A percentile compares a stretch with the other conserved stretches of the same genome.
Conservation (phyloP, 129 eudicot species). For the Artemisia argyi region DNA sequence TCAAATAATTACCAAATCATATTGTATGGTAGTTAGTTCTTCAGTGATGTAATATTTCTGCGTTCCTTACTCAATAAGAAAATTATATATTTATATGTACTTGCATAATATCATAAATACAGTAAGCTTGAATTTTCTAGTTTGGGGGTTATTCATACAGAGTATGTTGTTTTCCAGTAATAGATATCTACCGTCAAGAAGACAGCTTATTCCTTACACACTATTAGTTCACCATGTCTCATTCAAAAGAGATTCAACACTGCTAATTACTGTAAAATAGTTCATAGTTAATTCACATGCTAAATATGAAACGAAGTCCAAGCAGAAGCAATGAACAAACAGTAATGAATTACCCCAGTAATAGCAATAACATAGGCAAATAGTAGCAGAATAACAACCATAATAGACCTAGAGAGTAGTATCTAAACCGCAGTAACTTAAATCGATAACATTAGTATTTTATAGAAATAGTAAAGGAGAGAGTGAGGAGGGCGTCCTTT, state of each 20-base stretch:
- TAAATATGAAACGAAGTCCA: too few species aligned
- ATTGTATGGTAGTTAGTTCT: neutral
- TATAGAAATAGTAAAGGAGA: too few species aligned
- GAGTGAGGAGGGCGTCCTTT: too few species aligned
- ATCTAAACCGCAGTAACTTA: too few species aligned
- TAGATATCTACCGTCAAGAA: neutral
- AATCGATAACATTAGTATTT: too few species aligned
- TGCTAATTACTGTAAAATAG: neutral
- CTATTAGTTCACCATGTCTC: neutral
- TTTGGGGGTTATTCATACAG: neutral
- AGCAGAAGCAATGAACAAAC: too few species aligned
- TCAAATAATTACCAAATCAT: neutral
- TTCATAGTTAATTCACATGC: neutral
- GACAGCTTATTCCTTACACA: neutral
- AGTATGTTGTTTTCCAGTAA: neutral
- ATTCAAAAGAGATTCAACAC: neutral
- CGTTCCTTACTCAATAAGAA: neutral
- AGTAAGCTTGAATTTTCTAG: neutral
- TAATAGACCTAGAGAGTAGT: too few species aligned
- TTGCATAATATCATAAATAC: conserved; percentile 10
- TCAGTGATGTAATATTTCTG: neutral
- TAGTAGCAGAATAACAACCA: too few species aligned
- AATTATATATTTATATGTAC: neutral
- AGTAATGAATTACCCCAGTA: too few species aligned
- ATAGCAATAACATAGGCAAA: too few species aligned